Evolutionary conservation across 345 rosid species (phyloP), one percentile per base, ranked within the genome.

Genomic region (Euphorbia lathyris): DNA sequence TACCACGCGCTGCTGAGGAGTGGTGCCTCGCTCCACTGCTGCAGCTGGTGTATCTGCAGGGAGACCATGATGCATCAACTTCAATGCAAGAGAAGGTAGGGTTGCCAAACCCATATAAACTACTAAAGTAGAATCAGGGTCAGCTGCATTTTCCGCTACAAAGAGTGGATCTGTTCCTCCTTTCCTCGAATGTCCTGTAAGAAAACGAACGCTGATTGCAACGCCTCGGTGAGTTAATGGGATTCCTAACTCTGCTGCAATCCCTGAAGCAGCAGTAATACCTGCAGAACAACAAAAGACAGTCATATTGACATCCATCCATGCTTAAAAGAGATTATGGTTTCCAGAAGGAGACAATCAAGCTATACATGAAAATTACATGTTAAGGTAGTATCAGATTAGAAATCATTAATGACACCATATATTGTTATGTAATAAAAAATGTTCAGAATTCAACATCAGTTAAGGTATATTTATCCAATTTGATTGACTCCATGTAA

Each of bases 21-120:
- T 73, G 4, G 76, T 73, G 17, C 76, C 66, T 45, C 67, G 83
- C 83, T 95, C 98, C 67, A 95, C 84, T 20, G 98, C 98, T 68
- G 84, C 91, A 59, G 98, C 94, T 36, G 99, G 99, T 48, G 96
- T 95, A 68, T 78, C 82, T 43, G 75, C 76, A 47, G 94, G 92
- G 16, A 95, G 84, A 76, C 98, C 99, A 62, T 90, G 96, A 62
- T 85, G 81, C 86, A 92, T 95, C 77, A 95, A 81, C 77, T 87
- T 95, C 26, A 13, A 66, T 23, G 96, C 92, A 53, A 95, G 92
- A 55, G 94, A 82, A 61, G 99, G 98, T 58, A 95, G 87, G 3
- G 99, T 95, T 29, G 98, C 85, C 69, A 92, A 84, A 63, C 99
- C 99, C 98, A 95, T 92, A 72, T 95, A 92, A 34, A 95, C 91